Percentiles rank a stretch among this genome's conserved stretches.
phyloP scores from a whole-genome alignment of 2,329 filamentous ascomycete species.

The Zymoseptoria passerinii region DNA sequence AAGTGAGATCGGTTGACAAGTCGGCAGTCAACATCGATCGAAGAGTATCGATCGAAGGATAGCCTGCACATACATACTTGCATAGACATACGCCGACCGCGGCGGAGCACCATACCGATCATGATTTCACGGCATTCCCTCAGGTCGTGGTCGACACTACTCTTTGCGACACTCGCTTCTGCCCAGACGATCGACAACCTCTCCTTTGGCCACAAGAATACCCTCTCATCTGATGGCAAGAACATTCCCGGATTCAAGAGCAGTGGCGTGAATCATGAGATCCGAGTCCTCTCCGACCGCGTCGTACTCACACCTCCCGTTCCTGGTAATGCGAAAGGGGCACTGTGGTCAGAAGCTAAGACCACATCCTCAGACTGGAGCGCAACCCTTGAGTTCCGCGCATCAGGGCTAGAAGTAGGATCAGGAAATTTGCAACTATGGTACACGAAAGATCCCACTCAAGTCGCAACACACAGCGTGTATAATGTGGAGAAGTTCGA shows the following conservation, averaged over 20 bases:
- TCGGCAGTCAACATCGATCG: background rate
- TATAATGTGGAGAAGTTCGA: slow-evolving; percentile 83
- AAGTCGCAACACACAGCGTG: slow-evolving; percentile 64
- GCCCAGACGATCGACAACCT: slow-evolving; percentile 33
- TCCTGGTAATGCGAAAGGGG: slow-evolving; percentile 76
- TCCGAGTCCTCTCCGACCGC: slow-evolving; percentile 71
- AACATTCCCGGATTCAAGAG: slow-evolving; percentile 49
- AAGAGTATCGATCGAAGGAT: background rate
- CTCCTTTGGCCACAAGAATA: slow-evolving; percentile 61
- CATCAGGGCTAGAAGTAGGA: slow-evolving; percentile 73
- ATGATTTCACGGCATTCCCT: background rate
- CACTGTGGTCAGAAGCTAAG: slow-evolving; percentile 65
- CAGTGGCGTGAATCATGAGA: slow-evolving; percentile 47
- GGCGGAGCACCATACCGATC: background rate
- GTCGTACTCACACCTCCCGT: slow-evolving; percentile 82
- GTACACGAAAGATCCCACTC: slow-evolving; percentile 62
- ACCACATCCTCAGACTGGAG: slow-evolving; percentile 58
- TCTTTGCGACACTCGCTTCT: slow-evolving; percentile 19
- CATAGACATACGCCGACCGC: background rate
- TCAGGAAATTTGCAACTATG: slow-evolving; percentile 90
- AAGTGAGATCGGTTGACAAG: background rate
- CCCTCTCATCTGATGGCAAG: slow-evolving; percentile 35
- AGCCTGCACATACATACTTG: background rate
- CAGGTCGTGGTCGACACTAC: slow-evolving; percentile 18
- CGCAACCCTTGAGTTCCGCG: slow-evolving; percentile 78